Conservation (phyloP, 2,329 filamentous ascomycete genomes). For the Cercospora berteroae region DNA sequence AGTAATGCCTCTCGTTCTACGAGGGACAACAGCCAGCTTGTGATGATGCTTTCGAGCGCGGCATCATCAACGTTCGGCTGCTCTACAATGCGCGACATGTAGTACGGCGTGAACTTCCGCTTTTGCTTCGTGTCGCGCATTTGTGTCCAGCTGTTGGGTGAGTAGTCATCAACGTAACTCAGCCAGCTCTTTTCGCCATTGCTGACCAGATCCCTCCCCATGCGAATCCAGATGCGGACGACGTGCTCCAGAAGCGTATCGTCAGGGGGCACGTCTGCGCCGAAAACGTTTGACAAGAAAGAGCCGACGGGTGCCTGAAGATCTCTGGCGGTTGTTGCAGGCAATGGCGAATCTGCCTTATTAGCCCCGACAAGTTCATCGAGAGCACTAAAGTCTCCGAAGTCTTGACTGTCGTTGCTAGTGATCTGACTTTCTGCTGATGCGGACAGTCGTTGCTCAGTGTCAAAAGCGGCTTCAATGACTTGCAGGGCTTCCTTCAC, state of each 20-base stretch:
- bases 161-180: conserved; percentile 56
- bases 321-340: conserved; percentile 36
- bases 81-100: conserved; percentile 43
- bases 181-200: conserved; percentile 51
- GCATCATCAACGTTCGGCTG: conserved; percentile 45
- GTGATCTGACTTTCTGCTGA: conserved; percentile 34
- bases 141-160: conserved; percentile 51
- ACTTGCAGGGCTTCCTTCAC: conserved; percentile 53
- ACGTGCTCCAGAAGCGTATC: conserved; percentile 53
- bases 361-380: conserved; percentile 40
- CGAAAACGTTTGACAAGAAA: conserved; percentile 61
- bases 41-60: conserved; percentile 51
- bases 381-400: conserved; percentile 58
- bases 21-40: conserved; percentile 54
- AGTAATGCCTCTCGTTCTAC: conserved; percentile 60
- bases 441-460: conserved; percentile 22
- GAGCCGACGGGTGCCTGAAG: conserved; percentile 51
- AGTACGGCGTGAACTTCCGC: conserved; percentile 47
- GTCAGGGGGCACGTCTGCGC: conserved; percentile 55
- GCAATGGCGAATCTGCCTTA: neutral
- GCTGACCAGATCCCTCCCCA: conserved; percentile 51
- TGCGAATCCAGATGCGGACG: conserved; percentile 55
- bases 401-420: conserved; percentile 65
- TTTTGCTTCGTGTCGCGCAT: conserved; percentile 48
- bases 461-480: conserved; percentile 43